These are phyloP conservation scores for Quercus lobata DNA, from an alignment of 331 rosid species.

Conservation along the genomic window DNA sequence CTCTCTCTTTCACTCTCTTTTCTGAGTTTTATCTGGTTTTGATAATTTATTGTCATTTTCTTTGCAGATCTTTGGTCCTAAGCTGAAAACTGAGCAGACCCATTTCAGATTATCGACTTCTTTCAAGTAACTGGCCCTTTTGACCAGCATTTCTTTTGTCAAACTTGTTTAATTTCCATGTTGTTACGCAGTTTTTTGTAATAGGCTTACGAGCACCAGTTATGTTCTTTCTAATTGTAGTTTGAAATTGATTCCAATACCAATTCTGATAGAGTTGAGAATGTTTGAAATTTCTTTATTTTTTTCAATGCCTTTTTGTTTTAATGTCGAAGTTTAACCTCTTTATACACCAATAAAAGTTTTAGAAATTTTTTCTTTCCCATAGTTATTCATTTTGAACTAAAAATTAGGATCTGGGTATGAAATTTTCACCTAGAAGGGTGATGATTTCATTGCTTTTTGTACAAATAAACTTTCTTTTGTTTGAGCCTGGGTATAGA, in stretches of 20 bases:
- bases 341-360: too few relatives aligned
- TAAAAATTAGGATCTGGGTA: not conserved
- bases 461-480: not conserved
- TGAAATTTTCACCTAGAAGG: not conserved
- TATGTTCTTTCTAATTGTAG: not conserved
- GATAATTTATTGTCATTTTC: not conserved
- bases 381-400: too few relatives aligned
- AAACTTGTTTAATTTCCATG: not conserved
- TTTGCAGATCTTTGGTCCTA: slow-evolving; percentile 49
- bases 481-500: not conserved
- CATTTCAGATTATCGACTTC: slow-evolving; percentile 30
- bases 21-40: not conserved
- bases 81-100: slow-evolving; percentile 37
- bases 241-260: not conserved
- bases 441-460: not conserved
- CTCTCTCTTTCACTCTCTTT: not conserved
- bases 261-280: not conserved
- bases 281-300: slow-evolving; percentile 5
- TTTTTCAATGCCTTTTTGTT: not conserved
- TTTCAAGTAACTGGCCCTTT: slow-evolving; percentile 39
- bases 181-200: not conserved
- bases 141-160: not conserved
- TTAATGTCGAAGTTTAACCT: not conserved
- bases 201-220: not conserved
- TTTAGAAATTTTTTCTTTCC: not conserved